Percentiles rank a stretch among this genome's conserved stretches.
Evolutionary conservation across 2,329 filamentous ascomycete genomes (phyloP).

Genomic region (Venturia carpophila): DNA sequence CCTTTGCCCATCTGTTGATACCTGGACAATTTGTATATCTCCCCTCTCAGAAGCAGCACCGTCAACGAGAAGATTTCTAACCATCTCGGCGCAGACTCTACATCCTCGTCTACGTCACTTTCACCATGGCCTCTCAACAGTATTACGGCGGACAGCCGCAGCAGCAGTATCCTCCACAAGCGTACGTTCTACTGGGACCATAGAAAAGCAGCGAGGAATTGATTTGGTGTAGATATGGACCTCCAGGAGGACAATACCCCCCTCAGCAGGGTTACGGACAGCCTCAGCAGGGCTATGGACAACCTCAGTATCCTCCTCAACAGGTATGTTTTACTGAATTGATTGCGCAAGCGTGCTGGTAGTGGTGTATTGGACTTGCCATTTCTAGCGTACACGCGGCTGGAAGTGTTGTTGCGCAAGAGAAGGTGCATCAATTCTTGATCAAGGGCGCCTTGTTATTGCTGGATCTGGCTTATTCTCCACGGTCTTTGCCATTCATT

Average conservation of each 20-base stretch:
- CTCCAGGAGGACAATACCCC: constrained; percentile 15
- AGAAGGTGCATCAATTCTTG: neutral
- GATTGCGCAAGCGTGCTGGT: neutral
- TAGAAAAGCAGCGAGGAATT: neutral
- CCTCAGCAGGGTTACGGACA: constrained; percentile 5
- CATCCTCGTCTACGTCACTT: neutral
- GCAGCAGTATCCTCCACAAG: constrained; percentile 25
- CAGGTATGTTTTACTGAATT: neutral
- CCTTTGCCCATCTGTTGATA: neutral
- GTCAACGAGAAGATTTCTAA: neutral
- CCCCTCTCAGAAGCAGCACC: neutral
- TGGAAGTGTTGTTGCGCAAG: neutral
- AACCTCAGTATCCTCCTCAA: constrained; percentile 8
- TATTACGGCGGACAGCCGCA: constrained; percentile 26
- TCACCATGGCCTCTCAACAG: constrained; percentile 31
- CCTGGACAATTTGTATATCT: neutral
- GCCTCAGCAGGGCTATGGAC: neutral
- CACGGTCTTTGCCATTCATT: neutral
- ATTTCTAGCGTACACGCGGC: neutral
- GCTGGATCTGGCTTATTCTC: neutral
- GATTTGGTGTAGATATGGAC: constrained; percentile 6
- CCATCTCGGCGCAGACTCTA: neutral
- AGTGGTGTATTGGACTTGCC: neutral
- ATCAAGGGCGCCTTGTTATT: neutral
- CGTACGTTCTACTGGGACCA: neutral